Conservation (phyloP, 2,329 filamentous ascomycete species). For the Calonectria honghensis region DNA sequence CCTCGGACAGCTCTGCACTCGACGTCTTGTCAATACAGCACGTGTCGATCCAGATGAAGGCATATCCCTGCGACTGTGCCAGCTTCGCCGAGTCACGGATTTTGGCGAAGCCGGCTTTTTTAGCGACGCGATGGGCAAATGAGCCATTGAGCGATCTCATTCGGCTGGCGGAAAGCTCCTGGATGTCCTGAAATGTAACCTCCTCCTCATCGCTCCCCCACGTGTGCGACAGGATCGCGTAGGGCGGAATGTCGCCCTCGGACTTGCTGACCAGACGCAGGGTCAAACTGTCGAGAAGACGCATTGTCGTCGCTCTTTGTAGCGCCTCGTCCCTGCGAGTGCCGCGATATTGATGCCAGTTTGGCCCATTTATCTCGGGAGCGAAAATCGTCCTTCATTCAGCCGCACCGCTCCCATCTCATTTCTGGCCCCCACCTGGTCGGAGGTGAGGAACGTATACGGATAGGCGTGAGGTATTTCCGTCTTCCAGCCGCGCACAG, state of each 20-base stretch:
- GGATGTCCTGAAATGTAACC: slow-evolving; percentile 28
- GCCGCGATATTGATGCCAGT: background rate
- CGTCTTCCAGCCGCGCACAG: background rate
- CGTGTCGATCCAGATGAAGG: slow-evolving; percentile 41
- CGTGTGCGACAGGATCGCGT: slow-evolving; percentile 37
- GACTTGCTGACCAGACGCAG: background rate
- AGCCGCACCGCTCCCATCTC: background rate
- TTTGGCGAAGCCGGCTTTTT: slow-evolving; percentile 1
- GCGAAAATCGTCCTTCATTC: background rate
- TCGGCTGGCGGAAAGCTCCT: background rate
- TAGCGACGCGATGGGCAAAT: background rate
- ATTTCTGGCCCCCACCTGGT: background rate
- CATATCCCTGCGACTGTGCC: background rate
- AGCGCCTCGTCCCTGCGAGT: background rate
- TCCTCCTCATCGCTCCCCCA: slow-evolving; percentile 29
- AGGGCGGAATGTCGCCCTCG: slow-evolving; percentile 8
- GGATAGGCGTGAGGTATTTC: background rate
- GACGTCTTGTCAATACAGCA: slow-evolving; percentile 47
- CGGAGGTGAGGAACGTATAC: background rate
- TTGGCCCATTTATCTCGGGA: background rate
- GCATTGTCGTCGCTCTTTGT: background rate
- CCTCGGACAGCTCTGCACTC: slow-evolving; percentile 43
- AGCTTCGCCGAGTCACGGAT: slow-evolving; percentile 5
- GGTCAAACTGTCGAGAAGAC: background rate
- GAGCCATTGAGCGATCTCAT: background rate